These are phyloP conservation scores for Alternaria triticina DNA, from an alignment of 2,329 filamentous ascomycete species.

Conservation along the genomic window DNA sequence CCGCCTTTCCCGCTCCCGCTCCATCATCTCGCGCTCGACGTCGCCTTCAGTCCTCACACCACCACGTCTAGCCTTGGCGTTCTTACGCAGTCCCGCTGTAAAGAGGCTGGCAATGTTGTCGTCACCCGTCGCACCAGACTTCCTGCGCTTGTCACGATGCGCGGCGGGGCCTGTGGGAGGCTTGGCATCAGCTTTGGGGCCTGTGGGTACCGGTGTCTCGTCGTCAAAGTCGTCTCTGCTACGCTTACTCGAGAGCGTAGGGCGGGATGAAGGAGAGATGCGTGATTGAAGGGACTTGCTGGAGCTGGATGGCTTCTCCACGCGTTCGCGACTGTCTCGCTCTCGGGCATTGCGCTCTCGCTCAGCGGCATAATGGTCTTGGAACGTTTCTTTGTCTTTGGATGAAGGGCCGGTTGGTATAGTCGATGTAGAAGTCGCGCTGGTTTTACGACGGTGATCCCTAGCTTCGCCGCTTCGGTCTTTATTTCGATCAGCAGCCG, in stretches of 20 bases:
- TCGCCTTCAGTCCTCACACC: constrained; percentile 43
- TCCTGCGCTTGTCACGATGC: constrained; percentile 42
- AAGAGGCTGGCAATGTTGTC: constrained; percentile 40
- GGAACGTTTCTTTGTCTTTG: constrained; percentile 7
- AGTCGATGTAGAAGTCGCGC: constrained; percentile 18
- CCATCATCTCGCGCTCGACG: constrained; percentile 40
- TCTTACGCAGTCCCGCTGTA: constrained; percentile 39
- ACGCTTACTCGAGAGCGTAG: constrained; percentile 34
- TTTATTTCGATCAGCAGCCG: constrained; percentile 43
- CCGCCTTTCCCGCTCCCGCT: constrained; percentile 39
- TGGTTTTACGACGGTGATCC: constrained; percentile 28
- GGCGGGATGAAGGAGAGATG: constrained; percentile 24
- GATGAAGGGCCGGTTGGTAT: constrained; percentile 26
- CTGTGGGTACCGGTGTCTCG: constrained; percentile 13
- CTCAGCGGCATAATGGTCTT: constrained; percentile 72
- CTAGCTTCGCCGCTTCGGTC: constrained; percentile 23
- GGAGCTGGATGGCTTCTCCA: constrained; percentile 24
- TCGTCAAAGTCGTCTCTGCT: constrained; percentile 34
- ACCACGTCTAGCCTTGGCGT: constrained; percentile 37
- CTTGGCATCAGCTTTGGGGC: constrained; percentile 24
- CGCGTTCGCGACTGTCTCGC: constrained; percentile 37
- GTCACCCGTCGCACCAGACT: constrained; percentile 29
- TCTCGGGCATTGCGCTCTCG: constrained; percentile 59
- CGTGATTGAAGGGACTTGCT: constrained; percentile 29
- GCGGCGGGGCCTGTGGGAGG: constrained; percentile 37